phyloP scores from a whole-genome alignment of 2,329 filamentous ascomycete species.

The Paraphoma sp. region DNA sequence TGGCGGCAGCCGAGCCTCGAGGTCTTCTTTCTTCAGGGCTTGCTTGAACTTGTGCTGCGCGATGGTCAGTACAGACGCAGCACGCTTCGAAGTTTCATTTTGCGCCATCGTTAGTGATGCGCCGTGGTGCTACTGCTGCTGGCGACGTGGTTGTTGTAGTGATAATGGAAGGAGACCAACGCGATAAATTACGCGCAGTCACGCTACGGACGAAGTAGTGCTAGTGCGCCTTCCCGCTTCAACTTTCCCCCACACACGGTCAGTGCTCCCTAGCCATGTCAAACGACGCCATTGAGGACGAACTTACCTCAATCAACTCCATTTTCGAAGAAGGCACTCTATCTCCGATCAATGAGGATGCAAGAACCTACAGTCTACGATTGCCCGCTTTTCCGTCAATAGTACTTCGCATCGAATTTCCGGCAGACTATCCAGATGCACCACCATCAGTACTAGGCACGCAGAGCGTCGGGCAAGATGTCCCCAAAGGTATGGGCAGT shows the following conservation, averaged over 20 bases:
- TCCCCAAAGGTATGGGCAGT: slow-evolving; percentile 74
- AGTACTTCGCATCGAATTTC: slow-evolving; percentile 69
- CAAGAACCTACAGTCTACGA: slow-evolving; percentile 58
- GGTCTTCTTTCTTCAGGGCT: slow-evolving; percentile 29
- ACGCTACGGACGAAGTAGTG: too few relatives aligned
- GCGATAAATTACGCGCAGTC: neutral
- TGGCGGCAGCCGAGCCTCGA: slow-evolving; percentile 22
- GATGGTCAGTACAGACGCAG: slow-evolving; percentile 29
- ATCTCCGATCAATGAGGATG: slow-evolving; percentile 27
- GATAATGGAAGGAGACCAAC: slow-evolving; percentile 4
- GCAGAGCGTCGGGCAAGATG: slow-evolving; percentile 74
- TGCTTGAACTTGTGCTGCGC: slow-evolving; percentile 40
- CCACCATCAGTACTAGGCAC: slow-evolving; percentile 78
- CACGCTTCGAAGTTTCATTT: slow-evolving; percentile 29
- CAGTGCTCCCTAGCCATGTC: slow-evolving; percentile 2
- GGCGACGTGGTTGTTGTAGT: slow-evolving; percentile 6
- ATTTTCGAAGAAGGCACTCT: slow-evolving; percentile 79
- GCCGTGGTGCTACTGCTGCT: neutral
- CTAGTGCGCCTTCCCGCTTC: slow-evolving; percentile 1
- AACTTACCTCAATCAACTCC: slow-evolving; percentile 82
- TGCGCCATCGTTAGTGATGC: slow-evolving; percentile 23
- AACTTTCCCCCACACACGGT: neutral
- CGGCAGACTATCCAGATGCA: slow-evolving; percentile 73
- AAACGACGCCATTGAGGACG: slow-evolving; percentile 65
- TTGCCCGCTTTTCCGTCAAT: slow-evolving; percentile 69